Base-by-base conservation (phyloP, 345 rosid species). In the Balakata baccata region DNA sequence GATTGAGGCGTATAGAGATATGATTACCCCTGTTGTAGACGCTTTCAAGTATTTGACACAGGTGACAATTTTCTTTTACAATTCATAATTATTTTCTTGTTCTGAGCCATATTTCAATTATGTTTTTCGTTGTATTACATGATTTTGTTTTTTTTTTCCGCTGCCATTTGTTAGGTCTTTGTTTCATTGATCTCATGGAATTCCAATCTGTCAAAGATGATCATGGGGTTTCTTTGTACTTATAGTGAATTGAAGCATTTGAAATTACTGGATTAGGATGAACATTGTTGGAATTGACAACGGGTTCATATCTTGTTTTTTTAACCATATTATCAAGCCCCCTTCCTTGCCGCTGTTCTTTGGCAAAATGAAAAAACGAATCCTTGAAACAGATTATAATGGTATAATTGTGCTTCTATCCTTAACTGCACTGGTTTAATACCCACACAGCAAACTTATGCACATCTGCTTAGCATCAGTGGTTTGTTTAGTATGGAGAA, bases 1-100 rank as follows among this genome's bases (percentile, higher is more conserved):
- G 99, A 96, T 96, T 82, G 99, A 96, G 87, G 94, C 99, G 8
- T 96, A 93, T 76, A 86, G 85, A 80, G 98, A 96, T 77, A 96
- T 96, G 99, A 96, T 96, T 65, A 76, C 93, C 76, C 99, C 99
- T 25, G 99, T 96, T 72, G 99, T 96, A 22, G 99, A 96, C 78
- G 99, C 99, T 78, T 96, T 96, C 85, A 96, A 96, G 84, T 96
- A 96, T 83, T 87, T 96, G 86, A 96, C 98, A 16, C 99, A 96
- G 98, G 99, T 91, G 25, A 70, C 78, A 53, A 23, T 51, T 20
- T 58, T 64, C 47, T 74, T 69, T 64, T 70, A 38, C 43, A 5
- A 34, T 63, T 43, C 18, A 5, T 16, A 16, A 57, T 10, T 47
- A 39, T 37, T 17, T 65, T 63, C 58, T 61, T 47, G 22, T 49